phyloP scores from a whole-genome alignment of 768 basidiomycete genomes.

The Daedaleopsis nitida region DNA sequence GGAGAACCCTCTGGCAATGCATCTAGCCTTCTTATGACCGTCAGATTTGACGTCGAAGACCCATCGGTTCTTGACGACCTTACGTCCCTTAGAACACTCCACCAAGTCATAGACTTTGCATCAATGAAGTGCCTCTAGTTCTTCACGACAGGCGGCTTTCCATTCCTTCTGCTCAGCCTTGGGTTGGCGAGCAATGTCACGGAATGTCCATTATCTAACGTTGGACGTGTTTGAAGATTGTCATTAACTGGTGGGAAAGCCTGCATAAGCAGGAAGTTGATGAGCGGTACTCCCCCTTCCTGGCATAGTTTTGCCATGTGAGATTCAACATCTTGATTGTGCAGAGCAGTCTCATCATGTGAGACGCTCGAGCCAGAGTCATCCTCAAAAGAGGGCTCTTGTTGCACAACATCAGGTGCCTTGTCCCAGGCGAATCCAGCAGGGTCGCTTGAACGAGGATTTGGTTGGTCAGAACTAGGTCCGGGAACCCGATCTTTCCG shows the following conservation, averaged over 20 bases:
- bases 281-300: constrained; percentile 7
- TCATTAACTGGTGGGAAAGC: background rate
- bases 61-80: constrained; percentile 30
- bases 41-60: constrained; percentile 32
- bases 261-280: constrained; percentile 1
- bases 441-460: background rate
- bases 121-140: constrained; percentile 1
- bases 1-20: constrained; percentile 36
- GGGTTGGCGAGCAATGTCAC: constrained; percentile 2
- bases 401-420: background rate
- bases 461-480: constrained; percentile 6
- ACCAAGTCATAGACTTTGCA: constrained; percentile 28
- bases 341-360: background rate
- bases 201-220: constrained; percentile 3
- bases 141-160: background rate
- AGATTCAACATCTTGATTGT: too few relatives aligned
- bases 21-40: constrained; percentile 24
- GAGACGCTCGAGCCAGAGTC: background rate
- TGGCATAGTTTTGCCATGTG: constrained; percentile 4
- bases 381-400: too few relatives aligned
- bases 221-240: background rate
- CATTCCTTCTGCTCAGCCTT: constrained; percentile 10
- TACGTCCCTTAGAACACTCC: constrained; percentile 21
- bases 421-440: background rate
- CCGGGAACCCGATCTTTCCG: constrained; percentile 5